Evolutionary conservation across 1,284 basidiomycete species (phyloP).

Genomic region (Cutaneotrichosporon cutaneum): DNA sequence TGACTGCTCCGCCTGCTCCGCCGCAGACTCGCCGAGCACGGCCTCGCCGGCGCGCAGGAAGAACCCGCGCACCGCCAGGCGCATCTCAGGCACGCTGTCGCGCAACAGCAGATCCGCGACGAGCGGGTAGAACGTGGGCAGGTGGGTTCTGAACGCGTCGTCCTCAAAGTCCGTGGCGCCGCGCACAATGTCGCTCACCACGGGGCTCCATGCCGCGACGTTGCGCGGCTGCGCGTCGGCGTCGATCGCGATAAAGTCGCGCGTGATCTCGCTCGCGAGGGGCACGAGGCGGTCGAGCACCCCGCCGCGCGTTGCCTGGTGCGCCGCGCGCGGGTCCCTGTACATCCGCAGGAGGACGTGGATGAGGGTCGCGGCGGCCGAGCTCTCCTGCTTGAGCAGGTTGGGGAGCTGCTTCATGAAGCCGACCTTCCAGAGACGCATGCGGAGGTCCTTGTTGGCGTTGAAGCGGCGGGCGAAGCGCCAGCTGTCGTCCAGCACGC

Average conservation of each 20-base stretch:
- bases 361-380: constrained; percentile 91
- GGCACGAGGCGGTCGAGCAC: constrained; percentile 87
- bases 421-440: constrained; percentile 98
- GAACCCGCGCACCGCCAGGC: constrained; percentile 71
- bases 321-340: constrained; percentile 80
- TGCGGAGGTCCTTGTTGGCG: constrained; percentile 94
- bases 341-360: constrained; percentile 93
- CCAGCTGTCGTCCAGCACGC: constrained; percentile 93
- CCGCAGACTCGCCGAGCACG: no score
- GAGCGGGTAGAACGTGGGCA: constrained; percentile 82
- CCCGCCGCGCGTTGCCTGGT: constrained; percentile 74
- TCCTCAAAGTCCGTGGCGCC: constrained; percentile 88
- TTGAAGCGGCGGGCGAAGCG: constrained; percentile 97
- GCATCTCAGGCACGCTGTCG: constrained; percentile 76
- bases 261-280: constrained; percentile 86
- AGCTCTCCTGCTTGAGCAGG: constrained; percentile 96
- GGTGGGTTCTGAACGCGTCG: constrained; percentile 79
- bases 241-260: constrained; percentile 86
- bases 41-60: constrained; percentile 57
- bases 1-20: background rate
- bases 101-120: constrained; percentile 75
- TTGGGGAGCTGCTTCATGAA: constrained; percentile 99
- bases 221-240: constrained; percentile 92
- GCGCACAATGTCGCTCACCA: constrained; percentile 87
- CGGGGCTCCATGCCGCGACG: constrained; percentile 96